Conservation (phyloP, 495 filamentous ascomycete species). For the Glonium stellatum region DNA sequence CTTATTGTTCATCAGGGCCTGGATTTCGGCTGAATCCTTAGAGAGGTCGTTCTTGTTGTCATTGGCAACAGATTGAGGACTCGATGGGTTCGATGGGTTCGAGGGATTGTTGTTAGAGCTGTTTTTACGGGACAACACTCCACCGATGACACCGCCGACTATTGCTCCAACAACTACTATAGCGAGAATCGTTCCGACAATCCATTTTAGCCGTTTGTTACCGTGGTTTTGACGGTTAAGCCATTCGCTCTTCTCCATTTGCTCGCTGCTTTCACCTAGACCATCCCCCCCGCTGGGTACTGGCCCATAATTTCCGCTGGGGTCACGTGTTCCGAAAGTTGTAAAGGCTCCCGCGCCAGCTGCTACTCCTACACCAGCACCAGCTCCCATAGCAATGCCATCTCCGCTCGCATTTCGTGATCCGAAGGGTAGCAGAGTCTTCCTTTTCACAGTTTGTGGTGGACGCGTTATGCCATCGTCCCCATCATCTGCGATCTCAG, state of each 20-base stretch:
- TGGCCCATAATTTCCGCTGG: conserved; percentile 47
- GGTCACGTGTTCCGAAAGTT: conserved; percentile 35
- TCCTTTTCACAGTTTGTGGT: conserved; percentile 38
- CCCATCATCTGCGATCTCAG: conserved; percentile 75
- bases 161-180: conserved; percentile 42
- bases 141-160: conserved; percentile 70
- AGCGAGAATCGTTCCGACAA: conserved; percentile 56
- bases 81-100: neutral
- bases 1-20: conserved; percentile 68
- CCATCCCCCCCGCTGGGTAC: conserved; percentile 42
- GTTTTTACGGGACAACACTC: conserved; percentile 41
- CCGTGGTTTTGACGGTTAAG: conserved; percentile 49
- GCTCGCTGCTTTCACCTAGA: conserved; percentile 23
- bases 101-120: conserved; percentile 22
- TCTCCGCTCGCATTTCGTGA: conserved; percentile 24
- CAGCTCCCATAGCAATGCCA: conserved; percentile 38
- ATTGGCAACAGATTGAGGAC: conserved; percentile 6
- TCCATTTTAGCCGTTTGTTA: conserved; percentile 63
- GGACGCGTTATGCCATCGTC: conserved; percentile 60
- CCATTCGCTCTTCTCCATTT: conserved; percentile 52
- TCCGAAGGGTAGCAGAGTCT: conserved; percentile 51
- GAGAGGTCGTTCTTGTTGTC: conserved; percentile 59
- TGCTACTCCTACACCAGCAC: conserved; percentile 49
- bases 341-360: conserved; percentile 31
- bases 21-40: conserved; percentile 71